Evolutionary conservation across 805 yeast genomes (phyloP).

Genomic region (Metschnikowia continentalis): DNA sequence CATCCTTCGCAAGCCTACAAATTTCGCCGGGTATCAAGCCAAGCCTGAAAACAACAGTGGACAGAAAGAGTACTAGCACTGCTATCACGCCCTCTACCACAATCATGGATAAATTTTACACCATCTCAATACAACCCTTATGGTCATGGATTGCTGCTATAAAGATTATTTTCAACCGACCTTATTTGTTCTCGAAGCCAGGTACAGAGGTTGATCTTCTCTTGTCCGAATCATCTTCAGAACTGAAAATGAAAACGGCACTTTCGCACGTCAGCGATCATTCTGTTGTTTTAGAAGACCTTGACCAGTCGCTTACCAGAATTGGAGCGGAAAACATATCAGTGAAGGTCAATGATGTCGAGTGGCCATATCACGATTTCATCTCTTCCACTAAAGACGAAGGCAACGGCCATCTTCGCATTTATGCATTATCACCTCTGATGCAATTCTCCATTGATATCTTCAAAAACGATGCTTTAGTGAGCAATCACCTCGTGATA

Average conservation of each 20-base stretch:
- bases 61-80: slow-evolving; percentile 15
- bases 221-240: background rate
- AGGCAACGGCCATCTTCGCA: slow-evolving; percentile 17
- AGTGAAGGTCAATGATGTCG: slow-evolving; percentile 29
- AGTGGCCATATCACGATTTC: slow-evolving; percentile 28
- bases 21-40: slow-evolving; percentile 10
- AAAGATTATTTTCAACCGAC: slow-evolving; percentile 27
- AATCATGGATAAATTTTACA: slow-evolving; percentile 18
- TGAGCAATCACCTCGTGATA: slow-evolving; percentile 26
- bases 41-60: slow-evolving; percentile 18
- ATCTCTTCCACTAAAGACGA: slow-evolving; percentile 1
- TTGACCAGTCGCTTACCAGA: slow-evolving; percentile 14
- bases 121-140: slow-evolving; percentile 33
- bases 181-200: slow-evolving; percentile 31
- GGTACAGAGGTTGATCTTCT: background rate
- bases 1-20: slow-evolving; percentile 21
- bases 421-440: slow-evolving; percentile 36
- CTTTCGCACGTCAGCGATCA: slow-evolving; percentile 27
- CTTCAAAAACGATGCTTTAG: slow-evolving; percentile 11
- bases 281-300: slow-evolving; percentile 22
- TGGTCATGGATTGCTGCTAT: slow-evolving; percentile 42
- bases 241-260: slow-evolving; percentile 16
- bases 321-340: slow-evolving; percentile 8
- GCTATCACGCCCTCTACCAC: slow-evolving; percentile 17
- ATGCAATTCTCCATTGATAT: slow-evolving; percentile 36